Conservation (phyloP, 192 early-diverging fungal species). For the Coemansia sp. region DNA sequence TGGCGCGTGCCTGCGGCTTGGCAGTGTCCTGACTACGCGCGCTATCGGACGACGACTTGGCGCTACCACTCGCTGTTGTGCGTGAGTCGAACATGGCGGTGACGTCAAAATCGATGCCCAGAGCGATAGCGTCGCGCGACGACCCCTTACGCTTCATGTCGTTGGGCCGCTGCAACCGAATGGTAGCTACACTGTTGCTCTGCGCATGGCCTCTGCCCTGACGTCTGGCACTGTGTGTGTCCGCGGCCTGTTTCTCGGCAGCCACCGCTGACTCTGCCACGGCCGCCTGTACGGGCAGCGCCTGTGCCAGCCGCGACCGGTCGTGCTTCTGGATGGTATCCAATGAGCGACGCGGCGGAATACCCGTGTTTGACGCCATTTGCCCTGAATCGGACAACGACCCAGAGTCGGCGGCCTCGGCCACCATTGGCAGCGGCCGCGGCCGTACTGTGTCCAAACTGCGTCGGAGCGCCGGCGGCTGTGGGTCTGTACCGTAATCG, state of each 20-base stretch:
- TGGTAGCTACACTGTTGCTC: slow-evolving; percentile 48
- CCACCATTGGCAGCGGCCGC: slow-evolving; percentile 24
- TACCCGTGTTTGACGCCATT: slow-evolving; percentile 11
- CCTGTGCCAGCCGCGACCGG: slow-evolving; percentile 6
- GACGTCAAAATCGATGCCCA: slow-evolving; percentile 53
- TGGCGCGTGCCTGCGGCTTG: slow-evolving; percentile 14
- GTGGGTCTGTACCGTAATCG: slow-evolving; percentile 1
- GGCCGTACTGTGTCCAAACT: slow-evolving; percentile 21
- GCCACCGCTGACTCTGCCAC: background rate
- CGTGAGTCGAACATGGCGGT: background rate
- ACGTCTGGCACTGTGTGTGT: background rate
- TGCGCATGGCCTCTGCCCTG: slow-evolving; percentile 28
- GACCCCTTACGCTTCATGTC: slow-evolving; percentile 52
- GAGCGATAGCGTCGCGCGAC: slow-evolving; percentile 45
- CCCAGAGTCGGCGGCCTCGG: slow-evolving; percentile 28
- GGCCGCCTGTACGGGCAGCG: slow-evolving; percentile 4
- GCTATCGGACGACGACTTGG: slow-evolving; percentile 18
- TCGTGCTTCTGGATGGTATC: slow-evolving; percentile 7
- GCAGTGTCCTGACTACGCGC: background rate
- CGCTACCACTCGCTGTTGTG: background rate
- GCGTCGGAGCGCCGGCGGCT: slow-evolving; percentile 13
- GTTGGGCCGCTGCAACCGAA: slow-evolving; percentile 53
- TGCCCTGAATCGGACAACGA: slow-evolving; percentile 37
- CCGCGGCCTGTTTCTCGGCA: no score
- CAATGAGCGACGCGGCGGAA: slow-evolving; percentile 39